Conservation (phyloP, 202 grass and related monocot genomes). For the Dendrocalamus latiflorus region DNA sequence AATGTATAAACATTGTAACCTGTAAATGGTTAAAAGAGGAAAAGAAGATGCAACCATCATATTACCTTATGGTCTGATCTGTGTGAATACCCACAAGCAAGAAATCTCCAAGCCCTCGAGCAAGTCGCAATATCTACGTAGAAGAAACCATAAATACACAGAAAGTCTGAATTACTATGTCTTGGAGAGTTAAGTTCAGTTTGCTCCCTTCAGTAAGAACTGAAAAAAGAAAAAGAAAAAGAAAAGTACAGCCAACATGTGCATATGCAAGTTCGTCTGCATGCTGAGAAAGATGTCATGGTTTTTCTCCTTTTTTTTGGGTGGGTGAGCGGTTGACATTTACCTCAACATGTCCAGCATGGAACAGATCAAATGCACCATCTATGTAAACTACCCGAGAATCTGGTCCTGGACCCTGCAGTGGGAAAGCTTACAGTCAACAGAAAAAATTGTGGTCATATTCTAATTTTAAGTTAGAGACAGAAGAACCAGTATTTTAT, state of each 20-base stretch:
- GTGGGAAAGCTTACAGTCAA: conserved; percentile 25
- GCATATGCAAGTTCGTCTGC: neutral
- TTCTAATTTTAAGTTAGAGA: neutral
- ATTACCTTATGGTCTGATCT: conserved; percentile 92
- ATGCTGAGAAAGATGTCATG: neutral
- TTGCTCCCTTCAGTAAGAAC: neutral
- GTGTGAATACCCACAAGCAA: conserved; percentile 96
- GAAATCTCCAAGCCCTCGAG: conserved; percentile 95
- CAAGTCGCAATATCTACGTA: conserved; percentile 82
- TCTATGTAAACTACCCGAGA: conserved; percentile 95
- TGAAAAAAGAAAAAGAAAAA: neutral
- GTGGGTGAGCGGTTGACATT: neutral
- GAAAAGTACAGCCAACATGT: neutral
- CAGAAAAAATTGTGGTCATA: neutral
- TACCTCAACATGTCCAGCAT: conserved; percentile 99
- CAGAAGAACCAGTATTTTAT: neutral
- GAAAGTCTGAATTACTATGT: neutral
- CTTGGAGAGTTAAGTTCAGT: conserved; percentile 14
- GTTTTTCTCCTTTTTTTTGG: neutral
- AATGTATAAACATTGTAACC: neutral
- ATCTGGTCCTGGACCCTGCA: conserved; percentile 81
- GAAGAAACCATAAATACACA: conserved; percentile 39
- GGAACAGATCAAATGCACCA: conserved; percentile 95
- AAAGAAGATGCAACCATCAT: neutral
- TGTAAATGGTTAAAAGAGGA: neutral